These are phyloP conservation scores for Tetrapyrgos nigripes DNA, from an alignment of 1,284 basidiomycete species.

Conservation along the genomic window DNA sequence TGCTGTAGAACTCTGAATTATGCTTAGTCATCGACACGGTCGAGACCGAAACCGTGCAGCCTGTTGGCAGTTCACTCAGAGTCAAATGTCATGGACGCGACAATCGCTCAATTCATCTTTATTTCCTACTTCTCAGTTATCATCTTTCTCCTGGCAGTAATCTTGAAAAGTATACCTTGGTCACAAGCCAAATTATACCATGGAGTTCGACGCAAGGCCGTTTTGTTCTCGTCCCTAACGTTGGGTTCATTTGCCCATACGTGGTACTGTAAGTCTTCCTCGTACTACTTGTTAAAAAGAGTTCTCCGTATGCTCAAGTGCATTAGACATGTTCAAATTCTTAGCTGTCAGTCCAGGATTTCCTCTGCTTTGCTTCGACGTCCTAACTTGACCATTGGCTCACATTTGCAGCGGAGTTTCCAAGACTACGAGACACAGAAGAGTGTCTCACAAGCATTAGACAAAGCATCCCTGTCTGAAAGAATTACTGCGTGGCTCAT, in stretches of 20 bases:
- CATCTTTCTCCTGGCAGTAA: slow-evolving; percentile 42
- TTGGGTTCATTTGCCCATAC: slow-evolving; percentile 54
- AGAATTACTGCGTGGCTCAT: slow-evolving; percentile 65
- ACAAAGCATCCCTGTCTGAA: slow-evolving; percentile 23
- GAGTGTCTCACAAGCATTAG: slow-evolving; percentile 6
- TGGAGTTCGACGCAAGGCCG: slow-evolving; percentile 18
- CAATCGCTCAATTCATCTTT: slow-evolving; percentile 38
- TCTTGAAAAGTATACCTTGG: slow-evolving; percentile 38
- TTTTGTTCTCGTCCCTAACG: slow-evolving; percentile 41
- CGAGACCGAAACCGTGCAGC: not conserved
- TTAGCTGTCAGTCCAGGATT: slow-evolving; percentile 46
- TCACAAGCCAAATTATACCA: slow-evolving; percentile 12
- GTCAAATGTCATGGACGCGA: not conserved
- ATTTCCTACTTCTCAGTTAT: slow-evolving; percentile 45
- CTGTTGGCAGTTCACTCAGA: too few species aligned
- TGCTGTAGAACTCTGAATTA: too few species aligned
- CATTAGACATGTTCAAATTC: slow-evolving; percentile 59
- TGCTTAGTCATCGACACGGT: too few species aligned
- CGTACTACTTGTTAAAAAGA: slow-evolving; percentile 2
- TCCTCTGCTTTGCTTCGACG: not conserved
- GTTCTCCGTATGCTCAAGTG: not conserved
- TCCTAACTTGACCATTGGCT: not conserved
- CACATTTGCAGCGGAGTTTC: slow-evolving; percentile 58
- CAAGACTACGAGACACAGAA: slow-evolving; percentile 42
- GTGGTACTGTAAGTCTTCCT: slow-evolving; percentile 64